Percentiles rank a stretch among this genome's conserved stretches.
Evolutionary conservation across 2,329 filamentous ascomycete genomes (phyloP).

Genomic region (Colletotrichum siamense): DNA sequence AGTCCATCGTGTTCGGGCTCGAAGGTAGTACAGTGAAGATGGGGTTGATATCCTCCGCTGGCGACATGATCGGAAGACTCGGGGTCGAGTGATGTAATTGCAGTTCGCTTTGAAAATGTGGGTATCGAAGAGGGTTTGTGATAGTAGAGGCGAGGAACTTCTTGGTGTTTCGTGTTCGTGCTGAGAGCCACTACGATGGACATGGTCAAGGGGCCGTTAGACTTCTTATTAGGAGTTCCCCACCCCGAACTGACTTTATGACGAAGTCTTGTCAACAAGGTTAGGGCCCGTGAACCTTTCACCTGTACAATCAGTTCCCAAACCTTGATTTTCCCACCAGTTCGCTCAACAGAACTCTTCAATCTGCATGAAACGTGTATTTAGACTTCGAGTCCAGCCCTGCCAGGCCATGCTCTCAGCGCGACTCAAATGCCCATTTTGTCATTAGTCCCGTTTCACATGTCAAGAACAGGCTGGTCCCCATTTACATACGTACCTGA

Average conservation of each 20-base stretch:
- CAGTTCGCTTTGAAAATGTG: not conserved
- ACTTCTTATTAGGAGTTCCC: not conserved
- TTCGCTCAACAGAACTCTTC: not conserved
- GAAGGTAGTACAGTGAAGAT: not conserved
- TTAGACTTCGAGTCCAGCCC: not conserved
- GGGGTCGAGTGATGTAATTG: not conserved
- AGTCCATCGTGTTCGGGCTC: not conserved
- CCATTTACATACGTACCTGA: not conserved
- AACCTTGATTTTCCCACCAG: not conserved
- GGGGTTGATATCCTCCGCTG: not conserved
- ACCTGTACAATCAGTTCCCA: not conserved
- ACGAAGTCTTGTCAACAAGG: not conserved
- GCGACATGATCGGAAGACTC: not conserved
- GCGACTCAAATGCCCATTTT: not conserved
- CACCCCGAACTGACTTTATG: not conserved
- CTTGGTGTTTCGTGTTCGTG: not conserved
- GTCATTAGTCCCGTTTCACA: not conserved
- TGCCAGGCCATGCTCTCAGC: not conserved
- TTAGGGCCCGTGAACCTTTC: not conserved
- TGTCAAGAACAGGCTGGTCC: not conserved
- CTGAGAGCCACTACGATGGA: not conserved
- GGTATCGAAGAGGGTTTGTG: not conserved
- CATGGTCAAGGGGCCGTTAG: not conserved
- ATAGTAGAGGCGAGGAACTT: not conserved
- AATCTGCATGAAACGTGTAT: not conserved